A percentile compares a stretch with the other conserved stretches of the same genome.
phyloP scores from a whole-genome alignment of 371 early-diverging fungal species.

The Nematocida ironsii region DNA sequence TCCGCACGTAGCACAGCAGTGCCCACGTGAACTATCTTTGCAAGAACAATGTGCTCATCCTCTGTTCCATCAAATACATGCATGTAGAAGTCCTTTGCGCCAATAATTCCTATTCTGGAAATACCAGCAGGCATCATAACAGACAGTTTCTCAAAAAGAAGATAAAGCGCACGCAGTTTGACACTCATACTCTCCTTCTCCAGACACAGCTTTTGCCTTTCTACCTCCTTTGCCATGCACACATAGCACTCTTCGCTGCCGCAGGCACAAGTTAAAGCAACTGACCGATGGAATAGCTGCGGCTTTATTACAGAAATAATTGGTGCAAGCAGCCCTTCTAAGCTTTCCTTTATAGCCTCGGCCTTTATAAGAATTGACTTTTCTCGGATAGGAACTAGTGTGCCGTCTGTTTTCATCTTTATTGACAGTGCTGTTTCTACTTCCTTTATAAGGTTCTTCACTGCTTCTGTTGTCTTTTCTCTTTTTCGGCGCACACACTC shows the following conservation, averaged over 20 bases:
- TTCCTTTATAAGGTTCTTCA: constrained; percentile 7
- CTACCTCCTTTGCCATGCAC: constrained; percentile 31
- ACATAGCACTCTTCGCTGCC: constrained; percentile 30
- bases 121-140: constrained; percentile 19
- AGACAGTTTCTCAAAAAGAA: constrained; percentile 41
- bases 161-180: constrained; percentile 39
- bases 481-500: constrained; percentile 23
- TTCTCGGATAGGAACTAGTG: constrained; percentile 41
- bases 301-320: constrained; percentile 52
- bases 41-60: constrained; percentile 46
- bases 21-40: constrained; percentile 49
- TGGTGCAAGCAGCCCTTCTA: constrained; percentile 30
- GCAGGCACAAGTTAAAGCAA: constrained; percentile 21
- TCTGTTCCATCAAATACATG: constrained; percentile 15
- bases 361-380: constrained; percentile 35
- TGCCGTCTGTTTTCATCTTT: constrained; percentile 15
- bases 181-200: constrained; percentile 57
- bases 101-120: constrained; percentile 15
- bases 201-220: constrained; percentile 8
- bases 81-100: constrained; percentile 50
- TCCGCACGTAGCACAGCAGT: constrained; percentile 30
- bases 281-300: constrained; percentile 15
- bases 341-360: not conserved
- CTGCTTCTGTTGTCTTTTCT: constrained; percentile 10
- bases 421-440: constrained; percentile 38